Base-by-base conservation (phyloP, 2,329 filamentous ascomycete species). In the Diaporthe vexans region DNA sequence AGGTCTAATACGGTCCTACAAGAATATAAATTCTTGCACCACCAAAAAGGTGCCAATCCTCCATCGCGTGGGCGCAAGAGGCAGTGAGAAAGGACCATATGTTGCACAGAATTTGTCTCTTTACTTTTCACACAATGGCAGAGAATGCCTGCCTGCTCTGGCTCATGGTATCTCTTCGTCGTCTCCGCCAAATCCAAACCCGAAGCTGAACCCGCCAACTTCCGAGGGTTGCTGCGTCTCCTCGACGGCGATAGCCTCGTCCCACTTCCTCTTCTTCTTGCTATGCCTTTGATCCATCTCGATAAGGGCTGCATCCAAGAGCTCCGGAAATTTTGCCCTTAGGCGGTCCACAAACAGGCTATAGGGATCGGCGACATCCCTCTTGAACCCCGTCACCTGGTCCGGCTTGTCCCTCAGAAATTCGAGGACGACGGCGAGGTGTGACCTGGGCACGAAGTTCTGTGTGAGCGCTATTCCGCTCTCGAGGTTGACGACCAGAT, bases 401-500 rank as follows among this genome's bases (percentile, higher is more conserved):
- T 96, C 93, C 3, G 93, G 85, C 82, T 95, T 95, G 81, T 98
- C 92, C 69, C 90, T 89, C 79, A 98, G 83, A 79, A 98, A 98
- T 1, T 90, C 90, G 70, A 98, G 83, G 0, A 95, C 95, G 57
- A 94, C 91, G 0, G 89, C 86, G 2, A 98, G 84, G 79, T 96
- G 93, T 5, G 91, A 91, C 76, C 86, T 86, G 52, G 97, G 95
- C 17, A 98, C 94, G 81, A 98, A 98, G 81, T 98, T 98, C 82
- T 98, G 96, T 10, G 96, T 98, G 77, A 98, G 88, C 5, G 96
- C 97, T 76, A 98, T 94, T 57, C 94, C 93, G 17, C 91, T 88
- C 78, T 95, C 93, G 1, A 98, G 85, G 80, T 98, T 98, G 59
- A 98, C 92, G 13, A 98, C 97, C 43, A 98, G 86, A 86, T 98